Evolutionary conservation across 495 filamentous ascomycete genomes (phyloP), one percentile per base, ranked within the genome.

Genomic region (Penicillium waksmanii): DNA sequence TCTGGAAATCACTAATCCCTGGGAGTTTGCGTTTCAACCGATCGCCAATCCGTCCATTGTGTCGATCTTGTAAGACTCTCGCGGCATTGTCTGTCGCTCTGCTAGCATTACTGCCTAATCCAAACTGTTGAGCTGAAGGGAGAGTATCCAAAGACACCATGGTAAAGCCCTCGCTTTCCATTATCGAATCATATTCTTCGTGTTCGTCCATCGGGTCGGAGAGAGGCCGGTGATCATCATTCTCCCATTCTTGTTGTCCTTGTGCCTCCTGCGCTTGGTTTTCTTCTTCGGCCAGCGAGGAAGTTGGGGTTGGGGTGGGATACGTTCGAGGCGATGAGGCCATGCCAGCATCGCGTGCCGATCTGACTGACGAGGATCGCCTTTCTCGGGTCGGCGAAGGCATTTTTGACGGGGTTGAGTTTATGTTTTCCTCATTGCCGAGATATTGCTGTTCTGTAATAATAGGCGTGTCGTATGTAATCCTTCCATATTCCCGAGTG

Each of bases 141-240:
- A 85, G 66, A 10, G 83, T 81, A 31, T 83, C 78, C 50, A 85
- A 65, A 3, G 81, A 84, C 3, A 85, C 77, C 83, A 85, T 85
- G 35, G 79, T 85, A 54, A 85, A 85, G 2, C 80, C 83, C 65
- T 85, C 83, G 52, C 82, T 84, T 61, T 85, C 82, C 62, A 85
- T 79, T 35, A 85, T 82, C 1, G 83, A 80, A 67, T 84, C 80
- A 55, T 77, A 83, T 34, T 84, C 81, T 51, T 70, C 60, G 43
- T 80, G 75, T 12, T 80, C 73, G 34, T 75, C 72, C 13, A 71
- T 80, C 9, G 77, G 43, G 21, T 58, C 56, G 3, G 38, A 7
- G 11, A 52, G 55, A 38, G 53, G 55, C 15, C 54, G 50, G 10
- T 61, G 66, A 40, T 36, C 21, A 36, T 48, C 25, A 21, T 12